Evolutionary conservation across 2,329 filamentous ascomycete species (phyloP).

Genomic region (Pseudogymnoascus sp.): DNA sequence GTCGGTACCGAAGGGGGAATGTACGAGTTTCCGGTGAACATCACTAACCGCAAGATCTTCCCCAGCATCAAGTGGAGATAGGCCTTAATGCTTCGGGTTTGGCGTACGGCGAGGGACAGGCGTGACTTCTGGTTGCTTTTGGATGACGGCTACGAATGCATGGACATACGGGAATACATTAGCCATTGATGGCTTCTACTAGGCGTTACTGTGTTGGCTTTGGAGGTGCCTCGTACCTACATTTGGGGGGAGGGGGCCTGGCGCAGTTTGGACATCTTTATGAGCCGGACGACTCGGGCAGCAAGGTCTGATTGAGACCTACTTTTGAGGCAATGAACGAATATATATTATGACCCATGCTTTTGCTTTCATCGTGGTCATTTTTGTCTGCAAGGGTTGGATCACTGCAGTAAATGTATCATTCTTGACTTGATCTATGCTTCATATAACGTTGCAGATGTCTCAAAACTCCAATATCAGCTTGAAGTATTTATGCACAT

Average conservation of each 20-base stretch:
- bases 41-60: conserved; percentile 52
- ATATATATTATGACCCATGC: neutral
- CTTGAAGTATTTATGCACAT: neutral
- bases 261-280: conserved; percentile 1
- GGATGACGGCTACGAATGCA: neutral
- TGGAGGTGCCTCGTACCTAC: neutral
- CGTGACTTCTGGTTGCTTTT: conserved; percentile 1
- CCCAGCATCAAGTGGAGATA: conserved; percentile 49
- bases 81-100: conserved; percentile 18
- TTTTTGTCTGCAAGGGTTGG: neutral
- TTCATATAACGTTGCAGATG: neutral
- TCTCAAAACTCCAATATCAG: neutral
- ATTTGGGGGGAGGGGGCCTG: neutral
- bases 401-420: neutral
- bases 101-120: conserved; percentile 1
- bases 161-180: neutral
- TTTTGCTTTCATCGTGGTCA: neutral
- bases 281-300: neutral
- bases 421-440: neutral
- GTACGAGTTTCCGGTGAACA: conserved; percentile 64
- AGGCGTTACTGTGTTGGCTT: conserved; percentile 5
- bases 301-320: neutral
- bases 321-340: neutral
- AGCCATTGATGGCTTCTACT: neutral
- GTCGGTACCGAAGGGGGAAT: conserved; percentile 65